Evolutionary conservation across 2,329 filamentous ascomycete genomes (phyloP).

Genomic region (Arthrocladium fulminans): DNA sequence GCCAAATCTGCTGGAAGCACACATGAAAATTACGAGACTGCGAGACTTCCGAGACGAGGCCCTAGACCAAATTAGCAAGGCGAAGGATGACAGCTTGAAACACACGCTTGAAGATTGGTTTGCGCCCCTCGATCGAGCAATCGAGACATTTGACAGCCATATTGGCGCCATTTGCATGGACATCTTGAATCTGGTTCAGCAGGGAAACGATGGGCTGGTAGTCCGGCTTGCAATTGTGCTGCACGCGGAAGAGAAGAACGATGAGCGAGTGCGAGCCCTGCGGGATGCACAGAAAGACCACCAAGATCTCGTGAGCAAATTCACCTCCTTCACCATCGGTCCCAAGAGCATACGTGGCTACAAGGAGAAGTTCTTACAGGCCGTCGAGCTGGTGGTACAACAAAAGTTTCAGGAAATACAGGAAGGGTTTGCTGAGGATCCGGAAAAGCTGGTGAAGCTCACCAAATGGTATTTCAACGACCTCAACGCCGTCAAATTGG

Average conservation of each 20-base stretch:
- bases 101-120: slow-evolving; percentile 87
- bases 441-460: slow-evolving; percentile 72
- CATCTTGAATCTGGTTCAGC: slow-evolving; percentile 75
- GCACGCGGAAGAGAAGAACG: slow-evolving; percentile 92
- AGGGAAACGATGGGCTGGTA: slow-evolving; percentile 79
- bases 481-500: slow-evolving; percentile 84
- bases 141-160: slow-evolving; percentile 94
- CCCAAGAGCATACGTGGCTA: slow-evolving; percentile 89
- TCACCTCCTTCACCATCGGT: slow-evolving; percentile 90
- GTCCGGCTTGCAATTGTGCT: slow-evolving; percentile 88
- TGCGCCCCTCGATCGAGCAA: slow-evolving; percentile 69
- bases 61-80: slow-evolving; percentile 84
- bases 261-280: slow-evolving; percentile 79
- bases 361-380: slow-evolving; percentile 86
- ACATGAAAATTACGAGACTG: slow-evolving; percentile 85
- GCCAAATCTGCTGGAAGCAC: slow-evolving; percentile 78
- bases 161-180: slow-evolving; percentile 82
- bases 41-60: slow-evolving; percentile 92
- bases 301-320: slow-evolving; percentile 82
- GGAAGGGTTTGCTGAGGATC: slow-evolving; percentile 72
- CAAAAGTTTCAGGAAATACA: slow-evolving; percentile 64
- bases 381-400: slow-evolving; percentile 64
- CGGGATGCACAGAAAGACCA: slow-evolving; percentile 94
- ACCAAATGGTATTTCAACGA: slow-evolving; percentile 98
- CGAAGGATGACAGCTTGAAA: slow-evolving; percentile 64